Conservation (phyloP, 1,284 basidiomycete genomes). For the Rhizoctonia solani region DNA sequence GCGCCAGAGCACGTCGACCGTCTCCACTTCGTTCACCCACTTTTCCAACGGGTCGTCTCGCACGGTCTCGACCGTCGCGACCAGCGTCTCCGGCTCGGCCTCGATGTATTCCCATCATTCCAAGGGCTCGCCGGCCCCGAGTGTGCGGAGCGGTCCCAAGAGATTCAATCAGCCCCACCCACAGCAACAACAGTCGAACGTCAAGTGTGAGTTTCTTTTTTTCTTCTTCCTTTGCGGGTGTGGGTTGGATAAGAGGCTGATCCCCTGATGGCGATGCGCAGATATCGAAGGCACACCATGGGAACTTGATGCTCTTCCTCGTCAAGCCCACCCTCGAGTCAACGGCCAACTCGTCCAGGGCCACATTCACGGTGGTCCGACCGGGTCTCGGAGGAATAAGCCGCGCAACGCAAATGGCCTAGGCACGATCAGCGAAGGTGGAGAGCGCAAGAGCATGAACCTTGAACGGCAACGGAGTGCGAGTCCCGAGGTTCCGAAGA, state of each 20-base stretch:
- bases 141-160: constrained; percentile 18
- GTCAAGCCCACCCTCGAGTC: constrained; percentile 62
- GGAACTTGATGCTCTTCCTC: constrained; percentile 68
- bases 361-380: constrained; percentile 54
- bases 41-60: constrained; percentile 75
- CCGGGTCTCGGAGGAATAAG: constrained; percentile 21
- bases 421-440: constrained; percentile 75
- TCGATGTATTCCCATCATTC: constrained; percentile 48
- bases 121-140: constrained; percentile 10
- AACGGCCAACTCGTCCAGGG: constrained; percentile 45
- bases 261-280: constrained; percentile 43
- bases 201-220: constrained; percentile 66
- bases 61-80: constrained; percentile 75
- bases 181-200: constrained; percentile 62
- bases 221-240: neutral
- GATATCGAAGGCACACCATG: constrained; percentile 75
- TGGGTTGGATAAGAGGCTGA: constrained; percentile 9
- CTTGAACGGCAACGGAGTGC: constrained; percentile 39
- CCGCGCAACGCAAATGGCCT: constrained; percentile 47
- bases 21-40: constrained; percentile 66
- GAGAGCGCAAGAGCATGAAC: too few species aligned
- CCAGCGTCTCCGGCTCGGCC: constrained; percentile 69
- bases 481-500: constrained; percentile 55
- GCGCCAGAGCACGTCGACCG: constrained; percentile 52
- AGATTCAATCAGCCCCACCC: constrained; percentile 33